Evolutionary conservation across 345 rosid species (phyloP).

Genomic region (Excoecaria cochinchinensis): DNA sequence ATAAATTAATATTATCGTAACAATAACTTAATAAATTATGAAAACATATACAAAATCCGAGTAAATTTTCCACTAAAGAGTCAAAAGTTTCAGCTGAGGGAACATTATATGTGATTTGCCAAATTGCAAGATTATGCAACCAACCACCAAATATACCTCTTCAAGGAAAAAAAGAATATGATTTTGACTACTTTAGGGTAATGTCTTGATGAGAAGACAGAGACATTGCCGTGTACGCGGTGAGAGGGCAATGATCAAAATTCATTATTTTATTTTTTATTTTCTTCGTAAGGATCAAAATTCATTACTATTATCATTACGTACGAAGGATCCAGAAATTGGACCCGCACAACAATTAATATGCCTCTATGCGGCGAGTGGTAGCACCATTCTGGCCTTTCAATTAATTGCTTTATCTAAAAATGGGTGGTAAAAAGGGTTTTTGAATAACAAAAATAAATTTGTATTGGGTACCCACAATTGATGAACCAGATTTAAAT

Average conservation of each 20-base stretch:
- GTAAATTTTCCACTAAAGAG: neutral
- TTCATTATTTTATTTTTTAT: too few relatives aligned
- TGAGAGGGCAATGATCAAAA: neutral
- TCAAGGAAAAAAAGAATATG: neutral
- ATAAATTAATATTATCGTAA: too few relatives aligned
- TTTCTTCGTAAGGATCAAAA: too few relatives aligned
- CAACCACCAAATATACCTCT: neutral
- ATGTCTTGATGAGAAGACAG: neutral
- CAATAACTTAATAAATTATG: neutral
- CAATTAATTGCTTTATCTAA: neutral
- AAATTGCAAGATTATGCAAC: neutral
- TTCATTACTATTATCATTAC: too few relatives aligned
- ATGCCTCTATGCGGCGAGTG: constrained; percentile 12
- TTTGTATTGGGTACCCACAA: constrained; percentile 24
- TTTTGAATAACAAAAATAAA: too few relatives aligned
- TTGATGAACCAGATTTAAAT: constrained; percentile 33
- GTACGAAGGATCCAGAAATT: too few relatives aligned
- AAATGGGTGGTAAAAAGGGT: neutral
- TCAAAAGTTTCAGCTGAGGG: constrained; percentile 19
- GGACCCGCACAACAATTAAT: neutral
- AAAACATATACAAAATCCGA: neutral
- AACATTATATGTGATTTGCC: too few relatives aligned
- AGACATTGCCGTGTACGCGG: neutral
- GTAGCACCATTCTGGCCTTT: neutral
- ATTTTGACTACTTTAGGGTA: neutral